These are phyloP conservation scores for Megacollybia marginata DNA, from an alignment of 768 basidiomycete genomes.

Conservation along the genomic window DNA sequence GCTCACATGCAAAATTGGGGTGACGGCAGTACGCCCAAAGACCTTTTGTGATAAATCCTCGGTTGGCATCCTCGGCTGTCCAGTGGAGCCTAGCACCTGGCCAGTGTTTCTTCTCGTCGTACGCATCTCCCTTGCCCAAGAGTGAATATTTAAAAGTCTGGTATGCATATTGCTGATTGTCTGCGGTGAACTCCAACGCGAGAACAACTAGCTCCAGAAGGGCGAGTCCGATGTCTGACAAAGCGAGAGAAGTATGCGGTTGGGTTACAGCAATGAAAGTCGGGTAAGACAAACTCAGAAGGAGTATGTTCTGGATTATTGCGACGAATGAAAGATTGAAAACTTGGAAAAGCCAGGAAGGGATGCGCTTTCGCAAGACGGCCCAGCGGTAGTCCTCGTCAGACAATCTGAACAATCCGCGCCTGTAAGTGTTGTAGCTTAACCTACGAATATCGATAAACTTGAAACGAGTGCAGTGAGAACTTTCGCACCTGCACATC, in stretches of 20 bases:
- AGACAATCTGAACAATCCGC: slow-evolving; percentile 68
- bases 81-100: slow-evolving; percentile 57
- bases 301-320: slow-evolving; percentile 70
- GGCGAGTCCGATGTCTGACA: slow-evolving; percentile 59
- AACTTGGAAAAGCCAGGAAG: slow-evolving; percentile 50
- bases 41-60: slow-evolving; percentile 82
- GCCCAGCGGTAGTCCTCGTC: slow-evolving; percentile 95
- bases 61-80: slow-evolving; percentile 56
- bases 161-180: slow-evolving; percentile 88
- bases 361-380: slow-evolving; percentile 56
- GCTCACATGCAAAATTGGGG: slow-evolving; percentile 91
- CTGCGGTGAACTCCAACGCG: slow-evolving; percentile 72
- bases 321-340: slow-evolving; percentile 69
- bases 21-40: slow-evolving; percentile 86
- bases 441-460: slow-evolving; percentile 33
- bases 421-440: slow-evolving; percentile 74
- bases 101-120: slow-evolving; percentile 50
- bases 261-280: slow-evolving; percentile 48
- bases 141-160: slow-evolving; percentile 67
- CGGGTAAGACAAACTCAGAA: slow-evolving; percentile 65
- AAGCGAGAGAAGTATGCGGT: slow-evolving; percentile 42
- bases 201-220: slow-evolving; percentile 51
- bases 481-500: slow-evolving; percentile 46
- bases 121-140: slow-evolving; percentile 27
- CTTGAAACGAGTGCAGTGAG: slow-evolving; percentile 6